Evolutionary conservation across 805 yeast species (phyloP), one percentile per base, ranked within the genome.

Genomic region (Vanderwaltozyma verrucispora): DNA sequence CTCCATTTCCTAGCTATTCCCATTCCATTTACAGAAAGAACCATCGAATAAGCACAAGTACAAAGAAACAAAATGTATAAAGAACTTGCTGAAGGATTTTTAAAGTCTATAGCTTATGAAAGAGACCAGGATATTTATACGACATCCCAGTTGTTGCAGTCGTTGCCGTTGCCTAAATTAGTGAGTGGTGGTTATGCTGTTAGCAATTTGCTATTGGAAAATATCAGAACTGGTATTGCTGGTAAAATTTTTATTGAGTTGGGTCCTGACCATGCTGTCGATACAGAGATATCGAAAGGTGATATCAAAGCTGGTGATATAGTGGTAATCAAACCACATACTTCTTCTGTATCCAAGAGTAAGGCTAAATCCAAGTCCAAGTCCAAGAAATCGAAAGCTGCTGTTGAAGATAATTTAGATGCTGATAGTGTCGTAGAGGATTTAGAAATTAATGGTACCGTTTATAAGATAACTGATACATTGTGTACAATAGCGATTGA

Each of bases 141-240:
- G 28, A 69, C 73, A 1, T 50, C 66, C 3, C 49, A 52, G 10
- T 51, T 77, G 5, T 50, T 80, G 14, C 47, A 67, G 2, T 46
- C 71, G 0, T 56, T 72, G 11, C 62, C 89, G 1, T 75, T 87
- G 1, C 79, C 80, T 51, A 68, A 69, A 38, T 65, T 89, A n/a
- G 80, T 80, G 0, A 60, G 65, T 10, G 67, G 73, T 36, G 96
- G 96, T 0, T 63, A 83, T 19, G 96, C 96, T 0, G 64, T 85
- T 4, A 56, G 77, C 33, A 83, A 87, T 55, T 63, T 89, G 33
- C 54, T 62, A 0, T 62, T 80, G 12, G 68, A 69, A n/a, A 74
- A 75, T 38, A 59, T 82, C 2, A 65, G 80, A 38, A 80, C 88
- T 0, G 94, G 95, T 0, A 61, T 85, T 9, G 94, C 85, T 13